Evolutionary conservation across 1,284 basidiomycete species (phyloP), one percentile per base, ranked within the genome.

Genomic region (Naganishia liquefaciens): DNA sequence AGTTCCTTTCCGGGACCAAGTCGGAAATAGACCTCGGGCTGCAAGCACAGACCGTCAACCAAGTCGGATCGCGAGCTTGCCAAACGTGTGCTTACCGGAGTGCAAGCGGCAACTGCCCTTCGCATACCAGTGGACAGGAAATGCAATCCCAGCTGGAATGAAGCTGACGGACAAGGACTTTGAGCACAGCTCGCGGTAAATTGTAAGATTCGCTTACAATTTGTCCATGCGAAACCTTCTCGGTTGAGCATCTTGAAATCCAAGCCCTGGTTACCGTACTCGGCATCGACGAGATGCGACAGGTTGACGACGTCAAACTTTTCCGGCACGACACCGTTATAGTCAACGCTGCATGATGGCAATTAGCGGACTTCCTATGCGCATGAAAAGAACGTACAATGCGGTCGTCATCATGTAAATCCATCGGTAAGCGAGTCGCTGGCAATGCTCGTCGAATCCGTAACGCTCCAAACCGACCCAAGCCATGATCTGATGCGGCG

Each of bases 171-270:
- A 28, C n/a, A 61, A 57, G 57, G 30, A 68, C n/a, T n/a, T n/a
- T n/a, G n/a, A n/a, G n/a, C n/a, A n/a, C n/a, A n/a, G n/a, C n/a
- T n/a, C n/a, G n/a, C n/a, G n/a, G n/a, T n/a, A n/a, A n/a, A n/a
- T n/a, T n/a, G n/a, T n/a, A n/a, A n/a, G n/a, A n/a, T n/a, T n/a
- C n/a, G n/a, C 53, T 49, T 62, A 90, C 90, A 83, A 70, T 93
- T 93, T 88, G 92, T 93, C 93, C 92, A 94, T 4, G 95, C 95
- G 74, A 99, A 99, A 62, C 95, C 95, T 80, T 98, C 95, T 25
- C 93, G 84, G 57, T 93, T 93, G 40, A 97, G 88, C 84, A 92
- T 89, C 82, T 93, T 91, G 82, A 98, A 98, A 81, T 97, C 93
- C 71, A 94, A 84, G 62, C 95, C 95, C 79, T 99, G 95, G 79